Evolutionary conservation across 768 basidiomycete genomes (phyloP).

Genomic region (Lenzites betulinus): DNA sequence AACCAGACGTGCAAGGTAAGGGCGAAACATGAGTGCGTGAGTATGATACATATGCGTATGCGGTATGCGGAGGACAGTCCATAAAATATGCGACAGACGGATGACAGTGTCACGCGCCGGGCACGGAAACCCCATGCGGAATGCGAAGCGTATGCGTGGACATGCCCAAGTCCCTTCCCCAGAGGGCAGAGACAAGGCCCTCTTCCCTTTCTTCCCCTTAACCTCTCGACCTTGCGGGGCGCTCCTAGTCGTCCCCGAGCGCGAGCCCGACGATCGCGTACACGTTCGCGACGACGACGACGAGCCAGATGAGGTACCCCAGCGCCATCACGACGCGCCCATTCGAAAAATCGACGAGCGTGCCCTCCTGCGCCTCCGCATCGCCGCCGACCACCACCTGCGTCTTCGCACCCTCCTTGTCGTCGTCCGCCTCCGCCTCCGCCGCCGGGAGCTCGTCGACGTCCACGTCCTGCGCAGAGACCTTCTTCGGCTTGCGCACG

Average conservation of each 20-base stretch:
- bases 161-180: too few relatives aligned
- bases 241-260: constrained; percentile 35
- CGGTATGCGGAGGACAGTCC: not conserved
- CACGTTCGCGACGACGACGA: constrained; percentile 70
- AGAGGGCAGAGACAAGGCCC: too few relatives aligned
- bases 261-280: constrained; percentile 72
- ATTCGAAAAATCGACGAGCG: constrained; percentile 64
- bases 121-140: not conserved
- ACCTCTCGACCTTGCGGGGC: not conserved
- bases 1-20: not conserved
- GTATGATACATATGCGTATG: not conserved
- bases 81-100: not conserved
- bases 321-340: constrained; percentile 50
- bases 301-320: constrained; percentile 61
- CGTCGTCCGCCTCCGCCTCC: too few relatives aligned
- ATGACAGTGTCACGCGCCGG: not conserved
- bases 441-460: constrained; percentile 4
- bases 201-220: not conserved
- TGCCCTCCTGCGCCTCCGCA: constrained; percentile 31
- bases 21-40: not conserved
- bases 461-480: not conserved
- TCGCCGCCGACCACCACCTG: not conserved
- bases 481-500: constrained; percentile 40
- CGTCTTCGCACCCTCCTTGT: not conserved
- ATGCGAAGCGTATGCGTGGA: too few relatives aligned